These are phyloP conservation scores for Galerina sulciceps DNA, from an alignment of 768 basidiomycete species.

Conservation along the genomic window DNA sequence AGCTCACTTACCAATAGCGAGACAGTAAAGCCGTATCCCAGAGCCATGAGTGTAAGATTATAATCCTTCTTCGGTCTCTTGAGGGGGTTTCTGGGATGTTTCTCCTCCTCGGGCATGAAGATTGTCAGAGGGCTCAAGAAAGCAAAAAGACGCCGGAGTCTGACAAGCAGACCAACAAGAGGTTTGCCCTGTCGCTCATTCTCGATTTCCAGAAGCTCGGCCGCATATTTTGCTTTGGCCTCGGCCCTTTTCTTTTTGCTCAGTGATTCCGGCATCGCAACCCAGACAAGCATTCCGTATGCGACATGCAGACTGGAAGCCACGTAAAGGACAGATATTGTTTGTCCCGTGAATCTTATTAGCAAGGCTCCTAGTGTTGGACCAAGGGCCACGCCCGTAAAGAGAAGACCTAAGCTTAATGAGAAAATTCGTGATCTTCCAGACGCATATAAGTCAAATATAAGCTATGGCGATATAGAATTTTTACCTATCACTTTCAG, in stretches of 20 bases:
- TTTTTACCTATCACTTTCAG: constrained; percentile 55
- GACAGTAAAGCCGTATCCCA: constrained; percentile 53
- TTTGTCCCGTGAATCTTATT: constrained; percentile 56
- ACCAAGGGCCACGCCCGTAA: constrained; percentile 77
- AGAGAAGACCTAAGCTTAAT: constrained; percentile 66
- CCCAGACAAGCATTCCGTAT: constrained; percentile 52
- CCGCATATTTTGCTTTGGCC: constrained; percentile 38
- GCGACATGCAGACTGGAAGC: constrained; percentile 53
- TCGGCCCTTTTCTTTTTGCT: constrained; percentile 51
- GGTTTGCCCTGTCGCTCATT: constrained; percentile 19
- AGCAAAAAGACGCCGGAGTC: constrained; percentile 52
- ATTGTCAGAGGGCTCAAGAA: constrained; percentile 77
- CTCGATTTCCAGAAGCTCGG: constrained; percentile 28
- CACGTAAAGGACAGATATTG: constrained; percentile 75
- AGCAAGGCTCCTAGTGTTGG: constrained; percentile 73
- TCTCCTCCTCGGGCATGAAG: constrained; percentile 51
- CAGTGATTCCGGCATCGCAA: constrained; percentile 81
- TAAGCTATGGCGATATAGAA: background rate
- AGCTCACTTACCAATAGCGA: constrained; percentile 46
- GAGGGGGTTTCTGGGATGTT: constrained; percentile 35
- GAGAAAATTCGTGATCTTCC: constrained; percentile 69
- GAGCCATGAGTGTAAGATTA: constrained; percentile 62
- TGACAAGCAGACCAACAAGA: constrained; percentile 33
- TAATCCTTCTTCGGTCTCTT: constrained; percentile 57
- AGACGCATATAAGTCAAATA: background rate